A percentile compares a stretch with the other conserved stretches of the same genome.
Evolutionary conservation across 2,329 filamentous ascomycete genomes (phyloP).

Genomic region (Fusarium odoratissimum): DNA sequence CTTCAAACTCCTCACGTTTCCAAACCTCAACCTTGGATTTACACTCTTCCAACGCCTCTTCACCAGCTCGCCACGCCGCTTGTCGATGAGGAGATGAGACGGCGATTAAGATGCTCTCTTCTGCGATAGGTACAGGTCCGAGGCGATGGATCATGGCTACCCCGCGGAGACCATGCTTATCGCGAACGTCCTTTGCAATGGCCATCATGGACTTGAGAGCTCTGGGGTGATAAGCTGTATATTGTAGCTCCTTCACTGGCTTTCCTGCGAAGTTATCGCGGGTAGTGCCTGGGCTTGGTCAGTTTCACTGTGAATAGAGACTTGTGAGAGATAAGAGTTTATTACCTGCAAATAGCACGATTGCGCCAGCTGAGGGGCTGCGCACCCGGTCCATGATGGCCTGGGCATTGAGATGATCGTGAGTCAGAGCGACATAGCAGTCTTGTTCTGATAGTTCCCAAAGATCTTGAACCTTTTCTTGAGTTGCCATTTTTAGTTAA

Average conservation of each 20-base stretch:
- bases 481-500: slow-evolving; percentile 22
- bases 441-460: slow-evolving; percentile 60
- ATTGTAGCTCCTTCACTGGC: slow-evolving; percentile 79
- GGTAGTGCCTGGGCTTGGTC: slow-evolving; percentile 68
- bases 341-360: slow-evolving; percentile 81
- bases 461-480: slow-evolving; percentile 32
- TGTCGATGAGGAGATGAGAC: slow-evolving; percentile 85
- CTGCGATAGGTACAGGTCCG: slow-evolving; percentile 86
- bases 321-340: slow-evolving; percentile 39
- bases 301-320: neutral
- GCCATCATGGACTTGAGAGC: slow-evolving; percentile 75
- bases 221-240: slow-evolving; percentile 77
- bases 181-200: slow-evolving; percentile 69
- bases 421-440: slow-evolving; percentile 77
- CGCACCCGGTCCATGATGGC: slow-evolving; percentile 74
- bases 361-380: slow-evolving; percentile 78
- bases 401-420: slow-evolving; percentile 67
- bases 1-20: slow-evolving; percentile 91
- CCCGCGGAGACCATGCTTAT: slow-evolving; percentile 74
- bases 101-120: slow-evolving; percentile 92
- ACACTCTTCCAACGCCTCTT: slow-evolving; percentile 87
- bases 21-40: slow-evolving; percentile 93
- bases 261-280: slow-evolving; percentile 78
- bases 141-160: slow-evolving; percentile 87
- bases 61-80: slow-evolving; percentile 87